Base-by-base conservation (phyloP, 441 rosid genomes). In the Dalechampia spathulata region DNA sequence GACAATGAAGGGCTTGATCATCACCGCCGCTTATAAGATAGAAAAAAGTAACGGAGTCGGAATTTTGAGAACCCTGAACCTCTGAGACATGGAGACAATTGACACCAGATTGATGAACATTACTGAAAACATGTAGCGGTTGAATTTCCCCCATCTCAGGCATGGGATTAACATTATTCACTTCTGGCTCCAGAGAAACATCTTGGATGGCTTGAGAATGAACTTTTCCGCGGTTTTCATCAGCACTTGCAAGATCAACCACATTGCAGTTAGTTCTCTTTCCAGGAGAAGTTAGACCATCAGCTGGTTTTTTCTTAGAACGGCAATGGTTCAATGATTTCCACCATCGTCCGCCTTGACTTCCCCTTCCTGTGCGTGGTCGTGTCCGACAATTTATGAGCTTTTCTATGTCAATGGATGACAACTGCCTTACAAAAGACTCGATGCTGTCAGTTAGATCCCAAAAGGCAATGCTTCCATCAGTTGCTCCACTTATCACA, bases 341-440 rank as follows among this genome's bases (percentile, higher is more conserved):
- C 96, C 95, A 81, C 81, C 83, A 72, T 67, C 96, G 75, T 64
- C 97, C 99, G 66, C 97, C 96, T 68, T 87, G 97, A 71, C 96
- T 93, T 76, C 97, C 97, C 66, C 99, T 84, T 49, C 97, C 97
- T 16, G 96, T 93, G 51, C 86, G 80, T 36, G 99, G 97, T 51
- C 96, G 78, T 77, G 78, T 79, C 61, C 73, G 87, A 70, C 77
- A 78, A 66, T 80, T 86, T 55, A 71, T 72, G 62, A 80, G 73
- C 44, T 78, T 81, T 58, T 77, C 89, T 20, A 74, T 57, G 62
- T 81, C 74, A 59, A 82, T 66, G 59, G 68, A 52, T 6, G 87
- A 82, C 48, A 81, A 74, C 65, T 57, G 82, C 72, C 52, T 65
- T 64, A 82, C 75, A 73, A 93, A 93, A 52, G 86, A 79, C 75